A percentile compares a stretch with the other conserved stretches of the same genome.
phyloP scores from a whole-genome alignment of 1,139 yeast species.

The Wickerhamomyces sp. region DNA sequence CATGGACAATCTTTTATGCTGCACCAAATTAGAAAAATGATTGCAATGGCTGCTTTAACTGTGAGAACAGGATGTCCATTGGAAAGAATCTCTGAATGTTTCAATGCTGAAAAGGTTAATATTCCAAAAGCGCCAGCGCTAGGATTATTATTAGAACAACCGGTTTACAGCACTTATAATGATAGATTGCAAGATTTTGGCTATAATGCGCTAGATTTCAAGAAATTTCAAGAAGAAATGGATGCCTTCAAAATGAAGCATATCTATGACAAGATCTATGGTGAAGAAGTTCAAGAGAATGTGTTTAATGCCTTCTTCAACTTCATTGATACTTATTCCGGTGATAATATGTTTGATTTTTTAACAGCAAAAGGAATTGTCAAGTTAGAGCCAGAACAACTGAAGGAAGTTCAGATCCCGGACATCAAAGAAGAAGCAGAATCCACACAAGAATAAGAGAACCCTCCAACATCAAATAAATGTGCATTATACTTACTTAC shows the following conservation, averaged over 20 bases:
- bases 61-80: constrained; percentile 84
- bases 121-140: constrained; percentile 98
- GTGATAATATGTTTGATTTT: constrained; percentile 64
- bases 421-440: constrained; percentile 13
- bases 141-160: constrained; percentile 85
- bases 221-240: constrained; percentile 64
- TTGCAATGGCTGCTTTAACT: constrained; percentile 87
- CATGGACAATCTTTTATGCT: constrained; percentile 99
- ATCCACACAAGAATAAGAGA: background rate
- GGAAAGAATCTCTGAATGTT: constrained; percentile 73
- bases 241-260: constrained; percentile 81
- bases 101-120: constrained; percentile 67
- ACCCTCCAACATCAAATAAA: background rate
- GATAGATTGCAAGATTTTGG: constrained; percentile 68
- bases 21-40: constrained; percentile 97
- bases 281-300: constrained; percentile 83
- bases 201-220: constrained; percentile 71
- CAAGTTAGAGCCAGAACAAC: constrained; percentile 18
- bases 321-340: constrained; percentile 74
- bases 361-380: constrained; percentile 61
- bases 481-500: background rate
- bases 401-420: constrained; percentile 18
- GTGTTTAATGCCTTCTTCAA: constrained; percentile 86
- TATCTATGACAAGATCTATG: constrained; percentile 88
- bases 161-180: constrained; percentile 87